phyloP scores from a whole-genome alignment of 2,329 filamentous ascomycete species.

The Lasiodiplodia hormozganensis region DNA sequence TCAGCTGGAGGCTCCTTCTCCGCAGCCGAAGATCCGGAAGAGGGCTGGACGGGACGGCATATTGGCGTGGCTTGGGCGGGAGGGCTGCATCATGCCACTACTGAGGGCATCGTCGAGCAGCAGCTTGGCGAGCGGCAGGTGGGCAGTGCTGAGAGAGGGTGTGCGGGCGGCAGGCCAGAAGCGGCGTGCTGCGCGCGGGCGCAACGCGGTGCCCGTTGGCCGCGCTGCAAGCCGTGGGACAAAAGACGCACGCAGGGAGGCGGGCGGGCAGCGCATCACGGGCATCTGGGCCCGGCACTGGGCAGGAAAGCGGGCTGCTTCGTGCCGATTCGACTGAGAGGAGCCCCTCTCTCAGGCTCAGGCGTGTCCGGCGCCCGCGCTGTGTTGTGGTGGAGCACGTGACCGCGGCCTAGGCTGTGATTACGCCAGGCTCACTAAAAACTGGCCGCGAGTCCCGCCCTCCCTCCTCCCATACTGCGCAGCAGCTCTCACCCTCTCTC shows the following conservation, averaged over 20 bases:
- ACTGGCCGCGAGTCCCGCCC: constrained; percentile 1
- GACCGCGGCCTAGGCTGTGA: constrained; percentile 20
- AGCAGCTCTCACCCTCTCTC: constrained; percentile 26
- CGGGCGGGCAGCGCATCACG: constrained; percentile 6
- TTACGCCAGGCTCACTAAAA: constrained; percentile 27
- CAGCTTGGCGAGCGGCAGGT: constrained; percentile 12
- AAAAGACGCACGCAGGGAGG: constrained; percentile 15
- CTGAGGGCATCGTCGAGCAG: background rate
- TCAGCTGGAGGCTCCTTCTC: constrained; percentile 18
- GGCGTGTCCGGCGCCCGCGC: background rate
- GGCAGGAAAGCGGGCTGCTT: constrained; percentile 10
- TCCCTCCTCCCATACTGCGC: constrained; percentile 16
- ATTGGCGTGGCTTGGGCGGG: constrained; percentile 20
- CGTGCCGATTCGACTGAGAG: constrained; percentile 10
- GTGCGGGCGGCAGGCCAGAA: constrained; percentile 12
- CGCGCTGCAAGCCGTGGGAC: constrained; percentile 11
- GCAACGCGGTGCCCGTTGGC: constrained; percentile 9
- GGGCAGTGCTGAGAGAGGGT: constrained; percentile 12
- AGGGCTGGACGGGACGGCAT: constrained; percentile 13
- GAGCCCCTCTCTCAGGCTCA: constrained; percentile 1
- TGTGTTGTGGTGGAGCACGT: constrained; percentile 18
- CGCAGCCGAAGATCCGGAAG: constrained; percentile 16
- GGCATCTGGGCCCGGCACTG: constrained; percentile 4
- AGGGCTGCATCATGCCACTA: constrained; percentile 20
- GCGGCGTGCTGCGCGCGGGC: constrained; percentile 3